Conservation (phyloP, 2,329 filamentous ascomycete genomes). For the Cordyceps pruinosa region DNA sequence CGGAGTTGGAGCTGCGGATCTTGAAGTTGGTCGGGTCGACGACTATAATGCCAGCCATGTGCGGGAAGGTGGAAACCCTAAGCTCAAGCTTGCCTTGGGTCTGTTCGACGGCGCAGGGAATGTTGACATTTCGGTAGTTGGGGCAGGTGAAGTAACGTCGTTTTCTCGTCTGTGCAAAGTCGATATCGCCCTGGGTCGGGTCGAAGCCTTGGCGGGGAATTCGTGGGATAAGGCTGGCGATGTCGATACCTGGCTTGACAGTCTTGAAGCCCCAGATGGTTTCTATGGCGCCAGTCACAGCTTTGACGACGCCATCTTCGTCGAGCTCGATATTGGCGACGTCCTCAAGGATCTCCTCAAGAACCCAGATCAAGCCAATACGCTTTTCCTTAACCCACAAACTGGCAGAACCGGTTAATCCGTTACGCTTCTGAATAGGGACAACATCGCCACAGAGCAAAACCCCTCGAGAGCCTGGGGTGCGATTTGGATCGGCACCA, state of each 20-base stretch:
- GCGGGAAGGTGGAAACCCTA: slow-evolving; percentile 86
- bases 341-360: slow-evolving; percentile 96
- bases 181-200: slow-evolving; percentile 63
- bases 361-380: slow-evolving; percentile 89
- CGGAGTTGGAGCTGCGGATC: slow-evolving; percentile 88
- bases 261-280: slow-evolving; percentile 77
- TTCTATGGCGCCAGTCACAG: slow-evolving; percentile 66
- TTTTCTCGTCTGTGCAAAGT: slow-evolving; percentile 67
- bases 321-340: slow-evolving; percentile 71
- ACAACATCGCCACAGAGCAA: slow-evolving; percentile 96
- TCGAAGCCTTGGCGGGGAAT: slow-evolving; percentile 71
- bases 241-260: slow-evolving; percentile 60
- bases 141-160: slow-evolving; percentile 79
- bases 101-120: slow-evolving; percentile 76
- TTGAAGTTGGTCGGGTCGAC: slow-evolving; percentile 70
- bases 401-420: slow-evolving; percentile 83
- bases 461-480: slow-evolving; percentile 77
- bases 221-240: slow-evolving; percentile 72
- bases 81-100: slow-evolving; percentile 63
- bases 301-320: slow-evolving; percentile 66
- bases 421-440: slow-evolving; percentile 93
- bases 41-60: slow-evolving; percentile 95
- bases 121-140: slow-evolving; percentile 68
- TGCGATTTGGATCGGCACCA: slow-evolving; percentile 54
- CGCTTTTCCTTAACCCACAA: slow-evolving; percentile 98